Conservation (phyloP, 805 yeast genomes). For the Metschnikowia borealis region DNA sequence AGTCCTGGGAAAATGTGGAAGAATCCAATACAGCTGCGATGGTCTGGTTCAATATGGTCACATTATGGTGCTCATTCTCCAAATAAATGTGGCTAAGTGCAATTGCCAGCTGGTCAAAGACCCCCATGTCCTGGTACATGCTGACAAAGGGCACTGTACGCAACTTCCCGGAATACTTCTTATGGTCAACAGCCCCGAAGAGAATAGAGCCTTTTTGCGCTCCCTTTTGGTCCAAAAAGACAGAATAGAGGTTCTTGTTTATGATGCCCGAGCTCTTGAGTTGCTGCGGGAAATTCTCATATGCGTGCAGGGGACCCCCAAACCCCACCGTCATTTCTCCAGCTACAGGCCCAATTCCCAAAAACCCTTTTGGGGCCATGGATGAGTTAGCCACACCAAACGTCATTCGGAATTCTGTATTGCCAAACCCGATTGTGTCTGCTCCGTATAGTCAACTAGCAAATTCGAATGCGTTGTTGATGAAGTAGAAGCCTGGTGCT, state of each 20-base stretch:
- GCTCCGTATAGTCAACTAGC: constrained; percentile 54
- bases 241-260: constrained; percentile 53
- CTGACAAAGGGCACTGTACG: constrained; percentile 39
- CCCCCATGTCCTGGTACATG: constrained; percentile 25
- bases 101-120: constrained; percentile 44
- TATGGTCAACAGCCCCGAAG: constrained; percentile 30
- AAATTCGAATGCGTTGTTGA: constrained; percentile 45
- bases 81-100: constrained; percentile 39
- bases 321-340: constrained; percentile 59
- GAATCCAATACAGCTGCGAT: constrained; percentile 40
- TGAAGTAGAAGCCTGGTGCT: constrained; percentile 36
- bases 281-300: constrained; percentile 64
- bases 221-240: constrained; percentile 48
- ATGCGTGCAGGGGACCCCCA: constrained; percentile 21
- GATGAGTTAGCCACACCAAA: constrained; percentile 64
- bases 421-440: constrained; percentile 59
- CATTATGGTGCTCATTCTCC: constrained; percentile 11
- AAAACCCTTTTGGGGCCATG: constrained; percentile 62
- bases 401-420: constrained; percentile 22
- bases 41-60: constrained; percentile 1
- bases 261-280: constrained; percentile 58
- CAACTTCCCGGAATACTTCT: constrained; percentile 28
- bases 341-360: constrained; percentile 62
- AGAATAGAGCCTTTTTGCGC: constrained; percentile 22
- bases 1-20: constrained; percentile 48